Evolutionary conservation across 2,329 filamentous ascomycete genomes (phyloP).

Genomic region (Diplodia scrobiculata): DNA sequence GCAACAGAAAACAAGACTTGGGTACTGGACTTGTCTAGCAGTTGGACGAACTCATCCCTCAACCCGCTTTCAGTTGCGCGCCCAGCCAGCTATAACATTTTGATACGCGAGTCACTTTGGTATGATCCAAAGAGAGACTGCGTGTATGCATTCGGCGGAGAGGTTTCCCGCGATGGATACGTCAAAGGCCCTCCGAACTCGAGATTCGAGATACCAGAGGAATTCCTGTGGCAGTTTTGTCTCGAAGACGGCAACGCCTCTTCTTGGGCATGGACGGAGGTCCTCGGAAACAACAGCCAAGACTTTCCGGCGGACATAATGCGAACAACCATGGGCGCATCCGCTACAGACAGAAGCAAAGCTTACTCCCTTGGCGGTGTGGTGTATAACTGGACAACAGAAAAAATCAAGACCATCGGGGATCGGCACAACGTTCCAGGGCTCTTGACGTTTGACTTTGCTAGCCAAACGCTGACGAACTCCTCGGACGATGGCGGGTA

Average conservation of each 20-base stretch:
- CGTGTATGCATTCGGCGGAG: neutral
- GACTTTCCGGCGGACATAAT: neutral
- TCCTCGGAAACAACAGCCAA: neutral
- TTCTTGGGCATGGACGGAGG: neutral
- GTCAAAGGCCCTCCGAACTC: neutral
- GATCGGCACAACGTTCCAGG: neutral
- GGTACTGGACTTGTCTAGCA: neutral
- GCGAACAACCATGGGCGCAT: neutral
- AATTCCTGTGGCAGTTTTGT: neutral
- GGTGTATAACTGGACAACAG: neutral
- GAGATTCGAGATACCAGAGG: neutral
- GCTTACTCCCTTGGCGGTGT: neutral
- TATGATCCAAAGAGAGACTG: neutral
- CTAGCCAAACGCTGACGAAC: neutral
- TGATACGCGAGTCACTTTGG: neutral
- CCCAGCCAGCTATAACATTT: neutral
- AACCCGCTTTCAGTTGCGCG: neutral
- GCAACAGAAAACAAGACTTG: neutral
- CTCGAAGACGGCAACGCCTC: neutral
- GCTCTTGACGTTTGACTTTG: neutral
- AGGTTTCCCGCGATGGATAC: neutral
- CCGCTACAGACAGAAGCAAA: neutral
- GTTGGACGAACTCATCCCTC: neutral
- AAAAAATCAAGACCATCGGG: neutral
- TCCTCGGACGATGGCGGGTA: neutral